phyloP scores from a whole-genome alignment of 179 eudicot species.

The Spergularia azorica region DNA sequence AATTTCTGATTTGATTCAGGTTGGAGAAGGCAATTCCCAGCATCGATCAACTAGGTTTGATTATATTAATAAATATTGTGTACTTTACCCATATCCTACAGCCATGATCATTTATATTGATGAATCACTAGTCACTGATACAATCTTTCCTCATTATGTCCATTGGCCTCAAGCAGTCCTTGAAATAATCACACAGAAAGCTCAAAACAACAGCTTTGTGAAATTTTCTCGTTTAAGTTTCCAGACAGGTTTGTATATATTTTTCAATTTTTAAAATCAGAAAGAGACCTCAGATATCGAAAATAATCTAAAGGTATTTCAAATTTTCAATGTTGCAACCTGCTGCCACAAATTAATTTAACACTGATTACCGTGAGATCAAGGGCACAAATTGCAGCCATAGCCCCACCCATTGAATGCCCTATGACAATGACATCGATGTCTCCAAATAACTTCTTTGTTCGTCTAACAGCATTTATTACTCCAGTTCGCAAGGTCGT shows the following conservation, averaged over 20 bases:
- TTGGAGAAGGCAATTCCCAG: too few species aligned
- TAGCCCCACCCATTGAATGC: slow-evolving; percentile 99
- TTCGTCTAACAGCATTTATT: slow-evolving; percentile 56
- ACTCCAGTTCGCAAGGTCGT: slow-evolving; percentile 80
- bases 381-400: slow-evolving; percentile 91
- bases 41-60: too few species aligned
- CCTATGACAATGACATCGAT: slow-evolving; percentile 68
- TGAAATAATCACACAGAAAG: neutral
- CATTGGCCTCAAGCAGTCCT: neutral
- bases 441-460: slow-evolving; percentile 60
- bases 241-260: neutral
- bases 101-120: neutral
- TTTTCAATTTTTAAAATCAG: too few species aligned
- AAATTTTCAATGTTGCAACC: neutral
- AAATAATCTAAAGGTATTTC: neutral
- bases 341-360: slow-evolving; percentile 3
- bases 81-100: neutral
- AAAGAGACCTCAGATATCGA: neutral
- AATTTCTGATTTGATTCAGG: too few species aligned
- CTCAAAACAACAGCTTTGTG: neutral
- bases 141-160: neutral
- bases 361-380: slow-evolving; percentile 70
- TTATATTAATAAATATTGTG: too few species aligned
- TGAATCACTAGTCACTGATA: neutral
- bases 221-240: neutral